Conservation (phyloP, 1,139 yeast species). For the Geotrichum restrictum region DNA sequence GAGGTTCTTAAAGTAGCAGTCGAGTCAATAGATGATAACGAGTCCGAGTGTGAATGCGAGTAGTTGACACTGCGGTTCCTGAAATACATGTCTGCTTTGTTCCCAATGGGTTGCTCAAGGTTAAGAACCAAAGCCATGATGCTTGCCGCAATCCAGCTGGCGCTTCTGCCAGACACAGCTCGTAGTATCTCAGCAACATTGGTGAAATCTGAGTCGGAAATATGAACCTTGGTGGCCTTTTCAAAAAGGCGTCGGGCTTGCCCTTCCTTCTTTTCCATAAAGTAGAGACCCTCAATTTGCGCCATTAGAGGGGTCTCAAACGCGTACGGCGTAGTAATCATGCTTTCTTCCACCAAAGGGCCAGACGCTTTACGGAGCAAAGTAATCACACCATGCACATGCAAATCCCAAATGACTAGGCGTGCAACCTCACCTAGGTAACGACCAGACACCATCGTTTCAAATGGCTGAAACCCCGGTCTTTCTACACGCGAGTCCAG, state of each 20-base stretch:
- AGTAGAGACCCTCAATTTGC: conserved; percentile 28
- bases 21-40: not conserved
- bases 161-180: conserved; percentile 74
- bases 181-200: conserved; percentile 50
- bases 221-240: not conserved
- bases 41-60: not conserved
- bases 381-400: conserved; percentile 47
- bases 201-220: conserved; percentile 23
- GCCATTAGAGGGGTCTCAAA: conserved; percentile 33
- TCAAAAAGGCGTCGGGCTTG: conserved; percentile 6
- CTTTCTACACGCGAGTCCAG: conserved; percentile 66
- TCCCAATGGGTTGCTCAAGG: not conserved
- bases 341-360: not conserved
- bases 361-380: conserved; percentile 40
- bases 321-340: conserved; percentile 23
- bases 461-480: conserved; percentile 80
- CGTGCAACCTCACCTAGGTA: conserved; percentile 81
- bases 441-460: conserved; percentile 83
- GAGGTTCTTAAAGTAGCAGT: not conserved
- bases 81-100: no score
- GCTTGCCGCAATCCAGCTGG: conserved; percentile 75
- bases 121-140: conserved; percentile 46
- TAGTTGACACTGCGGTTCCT: not conserved
- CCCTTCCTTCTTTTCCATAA: not conserved
- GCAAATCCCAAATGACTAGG: conserved; percentile 44